A percentile compares a stretch with the other conserved stretches of the same genome.
These are phyloP conservation scores for Pueraria montana DNA, from an alignment of 306 rosid species.

Conservation along the genomic window DNA sequence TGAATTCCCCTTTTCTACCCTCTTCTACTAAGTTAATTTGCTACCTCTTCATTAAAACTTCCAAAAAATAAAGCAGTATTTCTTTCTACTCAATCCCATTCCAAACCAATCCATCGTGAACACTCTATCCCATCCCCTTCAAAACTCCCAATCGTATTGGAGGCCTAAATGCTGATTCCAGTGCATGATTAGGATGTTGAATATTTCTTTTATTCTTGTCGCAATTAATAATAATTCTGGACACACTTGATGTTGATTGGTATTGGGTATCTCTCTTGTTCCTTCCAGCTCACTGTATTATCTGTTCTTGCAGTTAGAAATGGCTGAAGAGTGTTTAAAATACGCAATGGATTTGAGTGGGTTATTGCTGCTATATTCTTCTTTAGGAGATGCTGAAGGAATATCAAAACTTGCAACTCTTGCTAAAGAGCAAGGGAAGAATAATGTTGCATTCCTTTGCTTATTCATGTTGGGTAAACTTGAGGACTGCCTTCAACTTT, in stretches of 20 bases:
- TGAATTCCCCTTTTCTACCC: not conserved
- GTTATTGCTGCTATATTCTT: conserved; percentile 93
- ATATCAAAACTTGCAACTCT: conserved; percentile 83
- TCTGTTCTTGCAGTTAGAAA: conserved; percentile 83
- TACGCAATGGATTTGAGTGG: conserved; percentile 98
- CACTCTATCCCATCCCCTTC: conserved; percentile 1
- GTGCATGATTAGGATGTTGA: conserved; percentile 16
- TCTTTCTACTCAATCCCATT: conserved; percentile 1
- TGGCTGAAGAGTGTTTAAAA: conserved; percentile 98
- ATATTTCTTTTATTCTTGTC: conserved; percentile 28
- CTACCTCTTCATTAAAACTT: not conserved
- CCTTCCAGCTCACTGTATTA: conserved; percentile 45
- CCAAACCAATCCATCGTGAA: not conserved
- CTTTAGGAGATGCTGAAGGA: conserved; percentile 98
- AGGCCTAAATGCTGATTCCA: conserved; percentile 33
- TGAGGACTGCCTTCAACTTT: conserved; percentile 96
- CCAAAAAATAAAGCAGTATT: not conserved
- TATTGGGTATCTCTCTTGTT: conserved; percentile 28
- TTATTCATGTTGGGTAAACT: conserved; percentile 93
- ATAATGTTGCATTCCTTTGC: conserved; percentile 97
- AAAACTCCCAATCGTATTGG: not conserved
- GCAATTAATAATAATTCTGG: not conserved
- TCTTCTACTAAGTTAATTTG: not conserved
- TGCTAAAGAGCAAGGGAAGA: conserved; percentile 99
- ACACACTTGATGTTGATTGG: conserved; percentile 37